phyloP scores from a whole-genome alignment of 1,284 basidiomycete genomes.

The Leccinum fallax region DNA sequence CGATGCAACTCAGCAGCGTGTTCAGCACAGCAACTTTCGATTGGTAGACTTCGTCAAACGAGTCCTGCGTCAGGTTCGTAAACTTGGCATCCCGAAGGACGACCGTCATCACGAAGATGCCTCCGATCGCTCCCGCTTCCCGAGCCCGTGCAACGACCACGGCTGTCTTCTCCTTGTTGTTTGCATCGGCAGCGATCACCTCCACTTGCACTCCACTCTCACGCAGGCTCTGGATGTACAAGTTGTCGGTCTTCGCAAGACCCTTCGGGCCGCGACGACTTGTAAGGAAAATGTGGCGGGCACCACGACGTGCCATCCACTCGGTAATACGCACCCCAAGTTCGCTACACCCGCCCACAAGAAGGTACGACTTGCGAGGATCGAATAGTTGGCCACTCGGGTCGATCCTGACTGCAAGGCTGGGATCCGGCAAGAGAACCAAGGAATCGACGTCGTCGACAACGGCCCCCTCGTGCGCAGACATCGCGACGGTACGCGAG shows the following conservation, averaged over 20 bases:
- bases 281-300: constrained; percentile 36
- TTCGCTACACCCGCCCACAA: constrained; percentile 34
- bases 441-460: constrained; percentile 9
- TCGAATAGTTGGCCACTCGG: constrained; percentile 32
- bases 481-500: constrained; percentile 15
- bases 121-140: constrained; percentile 25
- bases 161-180: constrained; percentile 20
- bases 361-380: constrained; percentile 35
- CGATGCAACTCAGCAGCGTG: constrained; percentile 24
- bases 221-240: constrained; percentile 31
- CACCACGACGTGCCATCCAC: constrained; percentile 35
- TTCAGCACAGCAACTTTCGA: constrained; percentile 35
- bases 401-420: constrained; percentile 20
- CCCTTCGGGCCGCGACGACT: constrained; percentile 32
- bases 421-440: constrained; percentile 17
- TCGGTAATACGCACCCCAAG: constrained; percentile 36
- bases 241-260: constrained; percentile 28
- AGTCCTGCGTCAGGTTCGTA: constrained; percentile 35
- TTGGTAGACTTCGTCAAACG: constrained; percentile 35
- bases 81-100: constrained; percentile 36
- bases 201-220: constrained; percentile 23
- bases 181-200: constrained; percentile 30
- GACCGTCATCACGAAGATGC: constrained; percentile 36
- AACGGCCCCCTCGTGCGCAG: constrained; percentile 3
- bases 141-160: constrained; percentile 25